These are phyloP conservation scores for Cenchrus americanus DNA, from an alignment of 176 grass and related monocot species.

Conservation along the genomic window DNA sequence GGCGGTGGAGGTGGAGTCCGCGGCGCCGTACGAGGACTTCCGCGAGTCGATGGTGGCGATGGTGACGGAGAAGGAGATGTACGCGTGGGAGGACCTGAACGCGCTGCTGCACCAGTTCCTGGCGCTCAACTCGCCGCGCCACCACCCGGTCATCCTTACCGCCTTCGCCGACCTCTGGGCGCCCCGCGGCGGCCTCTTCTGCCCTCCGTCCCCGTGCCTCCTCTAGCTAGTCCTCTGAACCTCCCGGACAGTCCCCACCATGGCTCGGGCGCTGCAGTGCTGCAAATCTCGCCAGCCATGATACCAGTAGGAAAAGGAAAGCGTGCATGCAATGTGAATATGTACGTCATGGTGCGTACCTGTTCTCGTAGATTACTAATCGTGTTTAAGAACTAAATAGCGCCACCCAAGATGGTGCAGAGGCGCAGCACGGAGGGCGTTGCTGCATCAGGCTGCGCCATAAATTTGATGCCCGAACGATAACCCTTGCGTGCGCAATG, in stretches of 20 bases:
- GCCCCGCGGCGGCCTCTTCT: slow-evolving; percentile 46
- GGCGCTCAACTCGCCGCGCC: slow-evolving; percentile 73
- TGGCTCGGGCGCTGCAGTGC: neutral
- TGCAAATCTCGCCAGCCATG: neutral
- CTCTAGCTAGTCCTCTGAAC: neutral
- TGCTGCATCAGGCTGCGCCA: no score
- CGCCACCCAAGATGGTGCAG: no score
- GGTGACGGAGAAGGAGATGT: slow-evolving; percentile 96
- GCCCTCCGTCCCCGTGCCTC: slow-evolving; percentile 64
- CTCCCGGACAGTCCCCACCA: neutral
- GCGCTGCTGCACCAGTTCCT: slow-evolving; percentile 81
- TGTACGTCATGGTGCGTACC: no score
- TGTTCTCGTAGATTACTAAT: no score
- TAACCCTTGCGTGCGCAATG: no score
- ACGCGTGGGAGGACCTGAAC: slow-evolving; percentile 95
- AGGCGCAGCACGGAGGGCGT: no score
- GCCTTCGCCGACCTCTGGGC: slow-evolving; percentile 89
- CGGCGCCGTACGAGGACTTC: slow-evolving; percentile 80
- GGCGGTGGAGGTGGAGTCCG: slow-evolving; percentile 68
- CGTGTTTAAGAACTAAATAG: no score
- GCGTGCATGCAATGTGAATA: no score
- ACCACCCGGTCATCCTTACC: slow-evolving; percentile 83
- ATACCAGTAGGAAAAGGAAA: no score
- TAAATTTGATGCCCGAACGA: no score
- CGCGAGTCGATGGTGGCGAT: slow-evolving; percentile 85